Evolutionary conservation across 371 early-diverging fungal genomes (phyloP).

Genomic region (Dinochytrium kinnereticum): DNA sequence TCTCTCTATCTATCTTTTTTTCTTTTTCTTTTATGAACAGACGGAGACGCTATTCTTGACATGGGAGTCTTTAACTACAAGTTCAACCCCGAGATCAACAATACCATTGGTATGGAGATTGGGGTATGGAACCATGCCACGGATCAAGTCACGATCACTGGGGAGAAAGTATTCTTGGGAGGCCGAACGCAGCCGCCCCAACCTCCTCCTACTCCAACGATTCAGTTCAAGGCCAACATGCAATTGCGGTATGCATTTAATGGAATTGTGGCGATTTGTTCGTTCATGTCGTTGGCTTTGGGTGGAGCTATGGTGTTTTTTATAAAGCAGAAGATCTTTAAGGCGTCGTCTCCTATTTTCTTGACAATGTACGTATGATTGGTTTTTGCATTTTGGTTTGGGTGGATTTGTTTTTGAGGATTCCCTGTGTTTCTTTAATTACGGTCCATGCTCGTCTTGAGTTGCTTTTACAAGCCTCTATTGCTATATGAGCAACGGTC

Average conservation of each 20-base stretch:
- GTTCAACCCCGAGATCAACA: not conserved
- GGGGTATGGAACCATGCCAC: not conserved
- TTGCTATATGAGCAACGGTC: no score
- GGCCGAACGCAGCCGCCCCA: conserved; percentile 14
- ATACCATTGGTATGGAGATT: not conserved
- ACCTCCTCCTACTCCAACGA: conserved; percentile 11
- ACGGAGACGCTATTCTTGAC: conserved; percentile 3
- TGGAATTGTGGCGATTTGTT: conserved; percentile 14
- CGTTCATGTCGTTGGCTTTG: conserved; percentile 5
- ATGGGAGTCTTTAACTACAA: conserved; percentile 4
- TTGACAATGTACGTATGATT: conserved; percentile 8
- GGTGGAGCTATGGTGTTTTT: conserved; percentile 16
- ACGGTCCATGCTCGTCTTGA: no score
- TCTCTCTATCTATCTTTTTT: not conserved
- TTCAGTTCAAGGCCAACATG: conserved; percentile 16
- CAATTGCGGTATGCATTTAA: conserved; percentile 23
- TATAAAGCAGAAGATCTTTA: conserved; percentile 26
- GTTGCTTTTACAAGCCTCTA: no score
- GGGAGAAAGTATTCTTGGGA: conserved; percentile 13
- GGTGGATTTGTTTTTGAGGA: no score
- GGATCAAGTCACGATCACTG: not conserved
- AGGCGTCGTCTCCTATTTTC: conserved; percentile 20
- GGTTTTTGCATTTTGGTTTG: no score
- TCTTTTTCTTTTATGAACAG: not conserved
- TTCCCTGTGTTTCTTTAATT: no score